A percentile compares a stretch with the other conserved stretches of the same genome.
These are phyloP conservation scores for Vicia faba DNA, from an alignment of 306 rosid genomes.

Conservation along the genomic window DNA sequence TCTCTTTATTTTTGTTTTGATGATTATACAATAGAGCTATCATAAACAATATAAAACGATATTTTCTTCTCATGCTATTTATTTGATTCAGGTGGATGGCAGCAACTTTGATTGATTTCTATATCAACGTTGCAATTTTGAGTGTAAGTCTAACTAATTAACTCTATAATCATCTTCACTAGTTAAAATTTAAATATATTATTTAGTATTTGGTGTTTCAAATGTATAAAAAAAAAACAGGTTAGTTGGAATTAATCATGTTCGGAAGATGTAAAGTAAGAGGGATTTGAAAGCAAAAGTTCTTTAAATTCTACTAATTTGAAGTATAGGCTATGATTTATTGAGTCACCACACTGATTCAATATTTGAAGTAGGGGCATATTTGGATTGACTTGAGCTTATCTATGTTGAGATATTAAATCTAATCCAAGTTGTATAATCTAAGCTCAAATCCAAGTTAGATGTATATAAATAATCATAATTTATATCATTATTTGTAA, in stretches of 20 bases:
- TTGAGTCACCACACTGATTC: too few species aligned
- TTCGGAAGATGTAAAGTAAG: not conserved
- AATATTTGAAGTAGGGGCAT: too few species aligned
- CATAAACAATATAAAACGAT: not conserved
- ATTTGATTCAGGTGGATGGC: conserved; percentile 73
- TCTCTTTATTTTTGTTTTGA: not conserved
- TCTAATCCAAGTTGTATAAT: too few species aligned
- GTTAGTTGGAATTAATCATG: not conserved
- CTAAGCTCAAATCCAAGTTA: too few species aligned
- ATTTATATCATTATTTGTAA: too few species aligned
- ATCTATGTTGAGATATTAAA: too few species aligned
- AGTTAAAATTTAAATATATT: not conserved
- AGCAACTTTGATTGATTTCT: conserved; percentile 80
- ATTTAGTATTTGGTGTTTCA: not conserved
- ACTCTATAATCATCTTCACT: not conserved
- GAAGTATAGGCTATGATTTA: too few species aligned
- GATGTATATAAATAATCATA: too few species aligned
- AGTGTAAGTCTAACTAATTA: conserved; percentile 50
- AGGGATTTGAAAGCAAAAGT: not conserved
- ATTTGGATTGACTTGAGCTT: not conserved
- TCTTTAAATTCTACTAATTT: too few species aligned
- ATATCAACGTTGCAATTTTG: conserved; percentile 60
- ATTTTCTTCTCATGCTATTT: not conserved
- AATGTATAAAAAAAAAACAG: not conserved
- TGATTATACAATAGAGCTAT: not conserved